These are phyloP conservation scores for Debaryomyces prosopidis DNA, from an alignment of 805 yeast species.

Conservation along the genomic window DNA sequence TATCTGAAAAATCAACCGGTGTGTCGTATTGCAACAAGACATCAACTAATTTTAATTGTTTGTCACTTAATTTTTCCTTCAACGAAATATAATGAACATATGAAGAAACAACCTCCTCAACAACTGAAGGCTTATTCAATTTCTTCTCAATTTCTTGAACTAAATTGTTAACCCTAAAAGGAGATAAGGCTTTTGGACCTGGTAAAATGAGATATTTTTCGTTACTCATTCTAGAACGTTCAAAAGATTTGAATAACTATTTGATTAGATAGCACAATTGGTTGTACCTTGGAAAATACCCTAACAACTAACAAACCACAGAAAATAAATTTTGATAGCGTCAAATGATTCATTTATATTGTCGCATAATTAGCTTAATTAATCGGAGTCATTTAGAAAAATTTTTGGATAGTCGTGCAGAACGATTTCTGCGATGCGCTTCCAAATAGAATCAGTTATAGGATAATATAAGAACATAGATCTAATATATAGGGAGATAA, in stretches of 20 bases:
- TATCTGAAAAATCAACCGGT: constrained; percentile 55
- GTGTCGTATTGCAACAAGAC: constrained; percentile 74
- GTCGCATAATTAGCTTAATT: neutral
- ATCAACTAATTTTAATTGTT: constrained; percentile 51
- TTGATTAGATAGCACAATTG: neutral
- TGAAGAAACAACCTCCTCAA: constrained; percentile 69
- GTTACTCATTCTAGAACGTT: constrained; percentile 11
- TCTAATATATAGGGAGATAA: neutral
- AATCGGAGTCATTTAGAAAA: neutral
- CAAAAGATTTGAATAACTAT: neutral
- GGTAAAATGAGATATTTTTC: constrained; percentile 53
- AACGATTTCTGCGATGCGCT: neutral
- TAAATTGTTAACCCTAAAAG: constrained; percentile 77
- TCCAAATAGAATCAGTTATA: neutral
- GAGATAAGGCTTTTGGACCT: constrained; percentile 89
- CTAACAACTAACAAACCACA: neutral
- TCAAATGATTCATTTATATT: no score
- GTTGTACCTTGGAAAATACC: neutral
- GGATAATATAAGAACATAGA: neutral
- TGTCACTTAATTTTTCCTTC: constrained; percentile 36
- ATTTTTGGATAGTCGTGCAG: neutral
- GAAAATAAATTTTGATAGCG: neutral
- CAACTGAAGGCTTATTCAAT: constrained; percentile 60
- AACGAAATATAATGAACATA: constrained; percentile 80
- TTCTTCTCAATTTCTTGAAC: constrained; percentile 70